Evolutionary conservation across 2,329 filamentous ascomycete genomes (phyloP).

Genomic region (Epichloe sibirici): DNA sequence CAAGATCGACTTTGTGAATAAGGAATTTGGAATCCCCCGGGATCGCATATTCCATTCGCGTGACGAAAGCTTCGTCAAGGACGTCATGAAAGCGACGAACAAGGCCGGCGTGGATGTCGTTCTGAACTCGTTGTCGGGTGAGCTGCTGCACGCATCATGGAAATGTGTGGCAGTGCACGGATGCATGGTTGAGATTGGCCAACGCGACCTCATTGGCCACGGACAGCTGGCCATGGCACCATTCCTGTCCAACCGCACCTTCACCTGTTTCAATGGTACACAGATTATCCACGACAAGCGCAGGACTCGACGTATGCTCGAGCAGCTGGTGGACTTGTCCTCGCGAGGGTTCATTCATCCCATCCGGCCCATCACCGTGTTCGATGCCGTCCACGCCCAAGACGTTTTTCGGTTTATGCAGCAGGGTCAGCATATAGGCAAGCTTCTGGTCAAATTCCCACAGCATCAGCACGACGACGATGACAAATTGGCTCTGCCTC

Average conservation of each 20-base stretch:
- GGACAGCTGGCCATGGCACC: neutral
- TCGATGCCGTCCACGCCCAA: neutral
- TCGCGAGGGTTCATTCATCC: neutral
- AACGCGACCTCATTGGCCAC: neutral
- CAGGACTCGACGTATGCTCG: no score
- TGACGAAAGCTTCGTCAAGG: constrained; percentile 17
- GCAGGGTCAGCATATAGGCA: neutral
- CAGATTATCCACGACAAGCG: neutral
- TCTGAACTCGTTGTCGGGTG: constrained; percentile 22
- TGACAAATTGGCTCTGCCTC: neutral
- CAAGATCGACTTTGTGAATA: neutral
- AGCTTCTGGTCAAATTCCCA: neutral
- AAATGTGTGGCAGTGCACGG: constrained; percentile 23
- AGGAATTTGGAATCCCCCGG: neutral
- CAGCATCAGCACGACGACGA: neutral
- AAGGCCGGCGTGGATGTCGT: constrained; percentile 24
- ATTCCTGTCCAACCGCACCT: neutral
- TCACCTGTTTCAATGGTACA: neutral
- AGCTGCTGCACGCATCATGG: constrained; percentile 18
- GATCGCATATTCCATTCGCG: constrained; percentile 21
- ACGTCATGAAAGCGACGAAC: constrained; percentile 15
- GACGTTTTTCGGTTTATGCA: neutral
- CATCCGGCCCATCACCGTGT: neutral
- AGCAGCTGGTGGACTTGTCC: neutral
- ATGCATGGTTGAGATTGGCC: neutral